phyloP scores from a whole-genome alignment of 2,329 filamentous ascomycete species.

The Ophiostoma novo-ulmi region DNA sequence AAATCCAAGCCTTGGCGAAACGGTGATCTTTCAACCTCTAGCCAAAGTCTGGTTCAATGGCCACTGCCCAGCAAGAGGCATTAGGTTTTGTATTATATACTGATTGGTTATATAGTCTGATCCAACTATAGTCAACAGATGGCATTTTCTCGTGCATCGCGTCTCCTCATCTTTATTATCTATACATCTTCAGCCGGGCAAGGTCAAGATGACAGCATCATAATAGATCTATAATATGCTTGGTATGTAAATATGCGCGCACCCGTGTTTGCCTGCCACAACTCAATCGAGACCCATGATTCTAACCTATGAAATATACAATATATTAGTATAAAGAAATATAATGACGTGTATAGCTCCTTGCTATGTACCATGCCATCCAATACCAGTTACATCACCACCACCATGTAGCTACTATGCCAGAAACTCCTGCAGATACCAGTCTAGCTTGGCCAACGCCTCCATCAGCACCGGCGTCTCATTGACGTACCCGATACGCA shows the following conservation, averaged over 20 bases:
- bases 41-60: too few species aligned
- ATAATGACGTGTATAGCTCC: background rate
- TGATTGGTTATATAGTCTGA: too few species aligned
- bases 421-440: conserved; percentile 39
- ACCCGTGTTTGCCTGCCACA: background rate
- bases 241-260: background rate
- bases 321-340: background rate
- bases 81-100: too few species aligned
- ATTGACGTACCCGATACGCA: conserved; percentile 71
- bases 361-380: background rate
- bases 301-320: background rate
- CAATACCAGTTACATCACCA: background rate
- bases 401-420: conserved; percentile 14
- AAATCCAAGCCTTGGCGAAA: too few species aligned
- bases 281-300: background rate
- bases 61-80: too few species aligned
- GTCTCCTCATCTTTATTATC: too few species aligned
- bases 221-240: background rate
- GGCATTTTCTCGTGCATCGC: too few species aligned
- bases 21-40: too few species aligned
- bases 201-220: background rate
- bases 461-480: conserved; percentile 63
- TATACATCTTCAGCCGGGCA: too few species aligned
- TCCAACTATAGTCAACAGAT: too few species aligned
- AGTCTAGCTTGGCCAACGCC: conserved; percentile 51